Evolutionary conservation across 176 grass and related monocot genomes (phyloP).

Genomic region (Eragrostis nindensis): DNA sequence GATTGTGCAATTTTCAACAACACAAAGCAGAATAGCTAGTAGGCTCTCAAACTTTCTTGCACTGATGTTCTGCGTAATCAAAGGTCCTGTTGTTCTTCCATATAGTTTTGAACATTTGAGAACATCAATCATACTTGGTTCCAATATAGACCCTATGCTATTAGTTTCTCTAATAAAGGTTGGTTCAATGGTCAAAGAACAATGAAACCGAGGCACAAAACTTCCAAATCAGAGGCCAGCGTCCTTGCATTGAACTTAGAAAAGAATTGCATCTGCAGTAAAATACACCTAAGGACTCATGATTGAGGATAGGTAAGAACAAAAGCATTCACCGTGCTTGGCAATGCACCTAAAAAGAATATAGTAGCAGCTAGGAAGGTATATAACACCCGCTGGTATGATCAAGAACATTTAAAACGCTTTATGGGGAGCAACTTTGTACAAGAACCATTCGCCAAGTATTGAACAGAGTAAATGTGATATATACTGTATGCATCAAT

Average conservation of each 20-base stretch:
- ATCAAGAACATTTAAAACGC: conserved; percentile 29
- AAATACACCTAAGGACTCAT: conserved; percentile 18
- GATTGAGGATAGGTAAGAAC: conserved; percentile 14
- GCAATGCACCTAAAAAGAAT: conserved; percentile 17
- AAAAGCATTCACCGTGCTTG: conserved; percentile 25
- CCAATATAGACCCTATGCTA: conserved; percentile 13
- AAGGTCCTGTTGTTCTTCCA: background rate
- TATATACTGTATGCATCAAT: background rate
- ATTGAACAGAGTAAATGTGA: conserved; percentile 16
- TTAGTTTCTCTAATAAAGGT: background rate
- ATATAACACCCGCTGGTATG: background rate
- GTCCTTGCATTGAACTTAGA: conserved; percentile 33
- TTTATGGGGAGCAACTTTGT: background rate
- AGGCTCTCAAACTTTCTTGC: conserved; percentile 2
- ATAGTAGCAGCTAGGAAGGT: background rate
- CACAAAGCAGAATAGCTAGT: conserved; percentile 19
- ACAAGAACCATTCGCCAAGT: background rate
- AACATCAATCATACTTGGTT: conserved; percentile 14
- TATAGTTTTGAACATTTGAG: conserved; percentile 13
- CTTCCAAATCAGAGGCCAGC: conserved; percentile 43
- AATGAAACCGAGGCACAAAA: conserved; percentile 11
- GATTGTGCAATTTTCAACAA: background rate
- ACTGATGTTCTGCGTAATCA: conserved; percentile 14
- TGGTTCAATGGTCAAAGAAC: conserved; percentile 33
- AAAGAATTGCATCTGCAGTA: conserved; percentile 6